Base-by-base conservation (phyloP, 2,329 filamentous ascomycete genomes). In the Aspergillus puulaauensis region DNA sequence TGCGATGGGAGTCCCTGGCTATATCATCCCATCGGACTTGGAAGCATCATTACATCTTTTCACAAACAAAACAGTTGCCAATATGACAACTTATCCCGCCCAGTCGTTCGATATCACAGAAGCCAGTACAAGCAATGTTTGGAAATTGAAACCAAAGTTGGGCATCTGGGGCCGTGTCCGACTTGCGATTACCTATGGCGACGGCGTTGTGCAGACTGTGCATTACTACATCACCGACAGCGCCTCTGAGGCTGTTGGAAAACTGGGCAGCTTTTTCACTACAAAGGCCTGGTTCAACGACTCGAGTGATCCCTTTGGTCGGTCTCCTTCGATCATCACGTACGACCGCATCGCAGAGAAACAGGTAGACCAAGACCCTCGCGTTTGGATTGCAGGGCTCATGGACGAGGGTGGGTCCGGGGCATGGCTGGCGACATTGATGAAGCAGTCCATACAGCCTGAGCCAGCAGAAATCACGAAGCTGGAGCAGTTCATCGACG, bases 341-440 rank as follows among this genome's bases (percentile, higher is more conserved):
- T 86, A 85, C 60, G 83, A 87, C 63, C 64, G 68, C 40, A 67
- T 70, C 12, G 61, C 63, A 6, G 61, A 70, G 17, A 61, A 63
- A 7, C 68, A 70, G n/a, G 74, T 77, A 9, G 58, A 80, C 71
- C 66, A 83, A 78, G 69, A 77, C 19, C 56, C 74, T 1, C 77
- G 84, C 1, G 83, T 79, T 6, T 86, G 84, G 84, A 80, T 86
- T 4, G 78, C 83, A 0, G 84, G 84, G 0, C 74, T 87, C 0
- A 85, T 82, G 55, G 84, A 86, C 56, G 84, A 87, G 69, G 84
- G 76, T 0, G 84, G 84, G 1, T 80, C 81, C 0, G 83, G 83
- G 1, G 79, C 83, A 0, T 86, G 80, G 59, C 76, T 86, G 0
- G 82, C 83, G 0, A 80, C 82, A 0, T 72, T 78, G 2, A 78